Base-by-base conservation (phyloP, 768 basidiomycete species). In the Pilatotrama ljubarskyi region DNA sequence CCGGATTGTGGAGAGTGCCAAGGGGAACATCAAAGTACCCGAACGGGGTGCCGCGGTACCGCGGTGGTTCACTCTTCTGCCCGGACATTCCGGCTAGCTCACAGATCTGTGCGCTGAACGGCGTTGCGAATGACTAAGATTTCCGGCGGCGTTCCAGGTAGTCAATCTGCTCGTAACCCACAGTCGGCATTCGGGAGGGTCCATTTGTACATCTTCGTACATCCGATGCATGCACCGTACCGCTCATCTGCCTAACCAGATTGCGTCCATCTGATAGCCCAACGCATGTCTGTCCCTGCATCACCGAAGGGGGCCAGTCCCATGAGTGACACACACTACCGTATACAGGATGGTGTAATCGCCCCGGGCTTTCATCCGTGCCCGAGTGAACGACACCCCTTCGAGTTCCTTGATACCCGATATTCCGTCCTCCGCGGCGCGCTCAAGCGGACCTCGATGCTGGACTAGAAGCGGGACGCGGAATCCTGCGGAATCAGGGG, bases 401-500 rank as follows among this genome's bases (percentile, higher is more conserved):
- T 22, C 14, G 36, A 18, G 36, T 15, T 24, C 29, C 58, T 36
- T 56, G 50, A 61, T 56, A 56, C 43, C 50, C 54, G 54, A 61
- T 10, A 9, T 32, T 35, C 54, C 43, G 60, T 52, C 15, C 42
- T 29, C 44, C 47, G 59, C 59, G 59, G 51, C 59, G 41, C 59
- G 53, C 59, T 47, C 20, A 40, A 32, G 38, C 25, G 20, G 40
- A 42, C 14, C 6, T 47, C 9, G 35, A 17, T 20, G 43, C 36
- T 18, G 15, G 35, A 15, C 43, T 35, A 24, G 36, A 46, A 37
- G 20, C 15, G 24, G 25, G 46, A 20, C 44, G 8, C 22, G 26
- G n/a, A 18, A 25, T 20, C 14, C 10, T 37, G 13, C 13, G 25
- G n/a, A 41, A 42, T 10, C 59, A 24, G 22, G 29, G 18, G 40